phyloP scores from a whole-genome alignment of 768 basidiomycete species.

The Pulveroboletus sp. region DNA sequence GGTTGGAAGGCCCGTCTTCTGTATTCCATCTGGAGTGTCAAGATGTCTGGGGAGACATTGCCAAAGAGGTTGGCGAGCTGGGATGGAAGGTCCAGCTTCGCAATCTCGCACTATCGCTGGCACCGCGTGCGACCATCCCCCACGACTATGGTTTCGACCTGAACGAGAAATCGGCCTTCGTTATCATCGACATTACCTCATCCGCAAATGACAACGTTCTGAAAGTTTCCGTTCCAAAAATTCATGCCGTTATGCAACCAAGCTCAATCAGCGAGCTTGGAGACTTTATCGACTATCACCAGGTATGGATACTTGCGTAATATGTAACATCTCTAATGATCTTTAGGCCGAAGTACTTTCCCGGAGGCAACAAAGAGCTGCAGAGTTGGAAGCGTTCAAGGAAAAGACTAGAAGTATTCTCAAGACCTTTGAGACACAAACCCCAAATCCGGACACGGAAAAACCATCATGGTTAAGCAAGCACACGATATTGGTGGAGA shows the following conservation, averaged over 20 bases:
- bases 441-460: constrained; percentile 22
- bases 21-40: constrained; percentile 74
- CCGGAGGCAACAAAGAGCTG: constrained; percentile 70
- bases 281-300: constrained; percentile 84
- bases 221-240: constrained; percentile 61
- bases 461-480: constrained; percentile 53
- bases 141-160: constrained; percentile 48
- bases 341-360: constrained; percentile 69
- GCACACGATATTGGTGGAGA: constrained; percentile 51
- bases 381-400: constrained; percentile 80
- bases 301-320: constrained; percentile 42
- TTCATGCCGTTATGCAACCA: constrained; percentile 93
- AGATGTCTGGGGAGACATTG: constrained; percentile 63
- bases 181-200: constrained; percentile 72
- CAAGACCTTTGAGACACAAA: constrained; percentile 67
- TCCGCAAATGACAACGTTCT: constrained; percentile 36
- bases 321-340: constrained; percentile 10
- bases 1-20: constrained; percentile 71
- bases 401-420: constrained; percentile 74
- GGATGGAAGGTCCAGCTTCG: constrained; percentile 70
- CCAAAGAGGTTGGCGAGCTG: constrained; percentile 40
- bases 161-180: constrained; percentile 75
- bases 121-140: constrained; percentile 47
- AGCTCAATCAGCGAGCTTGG: constrained; percentile 89
- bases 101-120: constrained; percentile 82